Conservation (phyloP, 805 yeast species). For the Saturnispora halmiae region DNA sequence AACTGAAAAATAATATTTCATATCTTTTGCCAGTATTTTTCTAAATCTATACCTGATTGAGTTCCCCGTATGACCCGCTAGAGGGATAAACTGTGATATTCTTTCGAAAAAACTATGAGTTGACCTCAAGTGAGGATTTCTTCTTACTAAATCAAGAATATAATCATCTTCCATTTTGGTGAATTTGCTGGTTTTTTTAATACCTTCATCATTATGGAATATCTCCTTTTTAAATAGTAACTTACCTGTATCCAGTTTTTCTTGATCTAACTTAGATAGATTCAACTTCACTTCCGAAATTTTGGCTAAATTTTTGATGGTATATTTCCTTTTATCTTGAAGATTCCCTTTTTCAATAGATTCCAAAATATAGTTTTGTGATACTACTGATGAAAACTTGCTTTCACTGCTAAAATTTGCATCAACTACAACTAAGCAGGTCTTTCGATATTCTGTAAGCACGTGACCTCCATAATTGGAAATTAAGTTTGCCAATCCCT, state of each 20-base stretch:
- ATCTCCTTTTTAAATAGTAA: constrained; percentile 15
- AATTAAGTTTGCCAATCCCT: not conserved
- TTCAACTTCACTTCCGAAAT: not conserved
- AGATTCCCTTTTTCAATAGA: constrained; percentile 16
- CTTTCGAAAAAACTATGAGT: constrained; percentile 59
- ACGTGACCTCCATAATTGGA: constrained; percentile 3
- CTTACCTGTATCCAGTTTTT: not conserved
- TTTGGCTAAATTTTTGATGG: constrained; percentile 5
- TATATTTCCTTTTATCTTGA: constrained; percentile 17
- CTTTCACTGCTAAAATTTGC: not conserved
- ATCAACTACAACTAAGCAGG: not conserved
- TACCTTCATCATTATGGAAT: not conserved
- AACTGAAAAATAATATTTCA: constrained; percentile 42
- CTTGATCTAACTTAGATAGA: constrained; percentile 1
- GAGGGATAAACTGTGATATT: constrained; percentile 39
- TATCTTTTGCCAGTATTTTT: constrained; percentile 32
- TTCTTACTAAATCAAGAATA: constrained; percentile 58
- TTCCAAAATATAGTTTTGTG: constrained; percentile 19
- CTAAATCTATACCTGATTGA: constrained; percentile 60
- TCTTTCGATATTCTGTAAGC: constrained; percentile 1
- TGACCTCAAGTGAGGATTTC: constrained; percentile 56
- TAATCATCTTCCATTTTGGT: constrained; percentile 56
- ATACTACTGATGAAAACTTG: constrained; percentile 13
- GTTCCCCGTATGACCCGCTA: constrained; percentile 65
- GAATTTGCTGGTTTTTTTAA: constrained; percentile 38